Evolutionary conservation across 2,329 filamentous ascomycete genomes (phyloP).

Genomic region (Dactylellina cionopaga): DNA sequence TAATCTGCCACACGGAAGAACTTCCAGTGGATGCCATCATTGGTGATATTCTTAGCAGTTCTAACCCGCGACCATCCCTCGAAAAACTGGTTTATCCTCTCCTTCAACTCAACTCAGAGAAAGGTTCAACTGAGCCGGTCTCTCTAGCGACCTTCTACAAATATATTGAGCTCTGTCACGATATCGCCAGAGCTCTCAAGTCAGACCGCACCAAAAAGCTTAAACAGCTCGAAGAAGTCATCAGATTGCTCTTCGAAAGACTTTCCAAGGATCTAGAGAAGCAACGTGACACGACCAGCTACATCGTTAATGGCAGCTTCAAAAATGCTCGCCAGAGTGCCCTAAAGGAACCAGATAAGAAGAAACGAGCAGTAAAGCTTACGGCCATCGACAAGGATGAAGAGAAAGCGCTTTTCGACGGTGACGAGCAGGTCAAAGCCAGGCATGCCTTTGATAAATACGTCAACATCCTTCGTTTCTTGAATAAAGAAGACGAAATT

Average conservation of each 20-base stretch:
- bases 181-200: constrained; percentile 2
- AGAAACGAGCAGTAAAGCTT: not conserved
- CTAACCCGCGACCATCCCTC: not conserved
- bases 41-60: not conserved
- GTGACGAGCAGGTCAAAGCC: not conserved
- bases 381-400: not conserved
- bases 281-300: not conserved
- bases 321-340: not conserved
- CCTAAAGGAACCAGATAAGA: not conserved
- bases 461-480: not conserved
- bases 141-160: not conserved
- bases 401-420: not conserved
- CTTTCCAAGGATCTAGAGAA: not conserved
- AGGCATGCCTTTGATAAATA: constrained; percentile 1
- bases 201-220: constrained; percentile 3
- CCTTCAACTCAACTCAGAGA: constrained; percentile 9
- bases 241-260: not conserved
- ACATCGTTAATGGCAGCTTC: not conserved
- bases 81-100: constrained; percentile 5
- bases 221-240: not conserved
- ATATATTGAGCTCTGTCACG: not conserved
- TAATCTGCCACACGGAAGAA: constrained; percentile 10
- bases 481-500: constrained; percentile 13
- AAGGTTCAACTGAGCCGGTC: not conserved
- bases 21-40: not conserved